These are phyloP conservation scores for Leishmania guyanensis DNA, from an alignment of 208 protist genomes.

Conservation along the genomic window DNA sequence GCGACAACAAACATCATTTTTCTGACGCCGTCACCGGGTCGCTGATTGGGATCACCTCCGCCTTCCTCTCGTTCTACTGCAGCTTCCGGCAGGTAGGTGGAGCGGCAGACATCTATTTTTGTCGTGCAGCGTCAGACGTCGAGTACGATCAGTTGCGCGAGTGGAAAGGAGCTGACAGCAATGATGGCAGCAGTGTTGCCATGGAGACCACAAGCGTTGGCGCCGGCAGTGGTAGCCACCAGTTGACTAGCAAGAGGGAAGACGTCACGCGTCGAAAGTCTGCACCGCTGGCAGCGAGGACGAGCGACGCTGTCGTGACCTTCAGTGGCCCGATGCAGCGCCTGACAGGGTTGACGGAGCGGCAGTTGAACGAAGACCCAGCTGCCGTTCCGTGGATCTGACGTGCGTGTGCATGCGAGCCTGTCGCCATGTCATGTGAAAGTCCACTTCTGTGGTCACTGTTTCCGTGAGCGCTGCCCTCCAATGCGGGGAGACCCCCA, in stretches of 20 bases:
- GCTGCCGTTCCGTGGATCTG: conserved; percentile 48
- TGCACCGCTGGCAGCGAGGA: conserved; percentile 8
- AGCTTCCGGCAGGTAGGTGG: conserved; percentile 50
- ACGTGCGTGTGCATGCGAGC: not conserved
- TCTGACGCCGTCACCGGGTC: conserved; percentile 79
- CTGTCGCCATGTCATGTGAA: not conserved
- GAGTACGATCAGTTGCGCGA: conserved; percentile 37
- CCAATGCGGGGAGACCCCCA: not conserved
- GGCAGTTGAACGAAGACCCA: conserved; percentile 43
- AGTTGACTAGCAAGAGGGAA: conserved; percentile 5
- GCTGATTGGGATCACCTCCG: conserved; percentile 58
- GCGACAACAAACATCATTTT: conserved; percentile 89
- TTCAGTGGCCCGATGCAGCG: conserved; percentile 8
- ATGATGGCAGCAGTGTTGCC: not conserved
- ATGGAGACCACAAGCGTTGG: not conserved
- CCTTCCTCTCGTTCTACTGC: conserved; percentile 45
- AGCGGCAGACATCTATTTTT: conserved; percentile 35
- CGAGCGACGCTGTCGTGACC: conserved; percentile 5
- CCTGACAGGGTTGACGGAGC: conserved; percentile 28
- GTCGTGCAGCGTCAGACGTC: conserved; percentile 36
- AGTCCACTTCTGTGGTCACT: not conserved
- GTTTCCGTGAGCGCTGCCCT: not conserved
- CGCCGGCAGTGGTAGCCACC: not conserved
- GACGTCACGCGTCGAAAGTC: conserved; percentile 2
- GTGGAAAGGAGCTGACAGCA: not conserved